Percentiles rank a stretch among this genome's conserved stretches.
Evolutionary conservation across 208 protist species (phyloP).

Genomic region (Acanthamoeba triangularis): DNA sequence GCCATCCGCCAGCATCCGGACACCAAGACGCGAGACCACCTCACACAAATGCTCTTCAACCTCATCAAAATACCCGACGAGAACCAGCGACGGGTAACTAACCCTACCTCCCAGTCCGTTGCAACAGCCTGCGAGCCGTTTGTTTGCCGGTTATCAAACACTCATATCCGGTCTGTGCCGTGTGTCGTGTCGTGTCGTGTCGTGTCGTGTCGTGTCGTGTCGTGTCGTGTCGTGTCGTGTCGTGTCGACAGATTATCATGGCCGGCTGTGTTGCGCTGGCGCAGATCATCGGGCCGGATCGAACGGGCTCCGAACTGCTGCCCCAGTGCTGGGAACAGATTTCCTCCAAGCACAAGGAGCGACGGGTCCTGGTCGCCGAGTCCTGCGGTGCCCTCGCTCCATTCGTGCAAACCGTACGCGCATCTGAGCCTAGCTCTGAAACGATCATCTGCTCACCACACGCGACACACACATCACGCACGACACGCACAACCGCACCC

Average conservation of each 20-base stretch:
- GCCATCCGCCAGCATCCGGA: constrained; percentile 86
- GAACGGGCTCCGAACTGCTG: constrained; percentile 85
- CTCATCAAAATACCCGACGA: constrained; percentile 89
- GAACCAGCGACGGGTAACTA: no score
- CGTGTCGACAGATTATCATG: constrained; percentile 83
- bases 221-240: no score
- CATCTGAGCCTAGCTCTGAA: not conserved
- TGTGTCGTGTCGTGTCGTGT: not conserved
- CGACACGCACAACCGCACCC: no score
- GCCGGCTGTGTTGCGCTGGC: constrained; percentile 82
- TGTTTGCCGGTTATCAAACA: not conserved
- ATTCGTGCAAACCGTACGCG: constrained; percentile 78
- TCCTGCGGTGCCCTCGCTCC: constrained; percentile 86
- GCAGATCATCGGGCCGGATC: constrained; percentile 79
- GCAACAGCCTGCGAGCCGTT: no score
- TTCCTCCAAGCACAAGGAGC: constrained; percentile 84
- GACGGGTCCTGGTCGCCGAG: constrained; percentile 88
- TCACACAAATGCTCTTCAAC: constrained; percentile 88
- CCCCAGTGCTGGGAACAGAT: constrained; percentile 89
- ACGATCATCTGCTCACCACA: not conserved
- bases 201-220: not conserved
- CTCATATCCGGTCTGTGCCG: not conserved
- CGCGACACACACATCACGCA: not conserved
- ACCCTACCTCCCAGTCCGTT: no score
- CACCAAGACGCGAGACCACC: constrained; percentile 75